Evolutionary conservation across 176 grass and related monocot genomes (phyloP).

Genomic region (Saccharum spontaneum): DNA sequence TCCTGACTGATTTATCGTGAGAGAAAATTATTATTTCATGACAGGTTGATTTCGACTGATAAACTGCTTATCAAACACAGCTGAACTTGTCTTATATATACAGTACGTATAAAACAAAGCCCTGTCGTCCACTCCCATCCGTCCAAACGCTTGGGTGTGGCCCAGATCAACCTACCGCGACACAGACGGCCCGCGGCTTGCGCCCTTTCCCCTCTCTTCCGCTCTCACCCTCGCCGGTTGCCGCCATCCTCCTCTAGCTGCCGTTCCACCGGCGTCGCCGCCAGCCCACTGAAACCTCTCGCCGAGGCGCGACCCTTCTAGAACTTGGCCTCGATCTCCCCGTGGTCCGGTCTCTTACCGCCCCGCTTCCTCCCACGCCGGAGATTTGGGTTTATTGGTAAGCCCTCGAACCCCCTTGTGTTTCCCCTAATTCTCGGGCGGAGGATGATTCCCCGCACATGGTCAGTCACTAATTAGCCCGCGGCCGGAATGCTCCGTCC

Average conservation of each 20-base stretch:
- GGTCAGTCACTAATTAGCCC: neutral
- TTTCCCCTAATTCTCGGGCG: neutral
- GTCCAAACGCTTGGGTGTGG: slow-evolving; percentile 15
- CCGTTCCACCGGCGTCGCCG: neutral
- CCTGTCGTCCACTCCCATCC: neutral
- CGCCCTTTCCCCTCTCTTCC: slow-evolving; percentile 14
- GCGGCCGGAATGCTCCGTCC: neutral
- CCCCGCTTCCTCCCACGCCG: neutral
- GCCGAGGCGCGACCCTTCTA: neutral
- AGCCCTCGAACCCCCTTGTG: neutral
- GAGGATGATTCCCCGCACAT: neutral
- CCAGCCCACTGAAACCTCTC: neutral
- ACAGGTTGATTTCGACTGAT: too few relatives aligned
- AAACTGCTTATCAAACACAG: too few relatives aligned
- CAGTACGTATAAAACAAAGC: neutral
- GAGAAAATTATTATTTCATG: too few relatives aligned
- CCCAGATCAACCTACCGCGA: neutral
- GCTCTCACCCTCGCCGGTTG: neutral
- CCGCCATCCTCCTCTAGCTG: neutral
- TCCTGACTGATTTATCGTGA: too few relatives aligned
- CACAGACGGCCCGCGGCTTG: neutral
- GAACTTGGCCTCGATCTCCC: neutral
- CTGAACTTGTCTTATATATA: too few relatives aligned
- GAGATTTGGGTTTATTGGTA: slow-evolving; percentile 8
- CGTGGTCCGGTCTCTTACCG: neutral